These are phyloP conservation scores for Boletellus ananas DNA, from an alignment of 768 basidiomycete genomes.

Conservation along the genomic window DNA sequence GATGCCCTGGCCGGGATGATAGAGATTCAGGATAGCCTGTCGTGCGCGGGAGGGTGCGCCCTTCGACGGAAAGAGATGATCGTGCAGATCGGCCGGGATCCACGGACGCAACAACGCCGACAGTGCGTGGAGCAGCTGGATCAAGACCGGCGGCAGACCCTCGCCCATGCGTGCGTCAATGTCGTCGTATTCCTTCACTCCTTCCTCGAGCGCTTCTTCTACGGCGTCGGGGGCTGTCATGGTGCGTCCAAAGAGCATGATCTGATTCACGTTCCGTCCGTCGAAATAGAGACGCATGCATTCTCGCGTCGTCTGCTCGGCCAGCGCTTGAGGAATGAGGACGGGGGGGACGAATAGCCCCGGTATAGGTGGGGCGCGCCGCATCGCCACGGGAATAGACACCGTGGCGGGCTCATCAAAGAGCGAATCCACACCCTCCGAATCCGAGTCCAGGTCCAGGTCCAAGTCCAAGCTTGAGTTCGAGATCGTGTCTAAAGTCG, in stretches of 20 bases:
- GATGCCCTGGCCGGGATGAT: constrained; percentile 87
- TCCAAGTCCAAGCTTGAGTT: constrained; percentile 10
- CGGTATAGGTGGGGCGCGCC: constrained; percentile 51
- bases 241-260: constrained; percentile 78
- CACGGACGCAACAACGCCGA: constrained; percentile 44
- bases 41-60: constrained; percentile 46
- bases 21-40: constrained; percentile 89
- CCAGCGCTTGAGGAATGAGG: constrained; percentile 48
- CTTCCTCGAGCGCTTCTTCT: neutral
- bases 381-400: constrained; percentile 22
- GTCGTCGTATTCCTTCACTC: neutral
- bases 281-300: constrained; percentile 59
- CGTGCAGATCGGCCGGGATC: constrained; percentile 48
- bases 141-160: constrained; percentile 56
- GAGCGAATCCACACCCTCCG: constrained; percentile 40
- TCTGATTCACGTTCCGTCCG: constrained; percentile 58
- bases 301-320: constrained; percentile 43
- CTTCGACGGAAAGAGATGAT: constrained; percentile 56
- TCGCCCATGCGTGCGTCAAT: constrained; percentile 24
- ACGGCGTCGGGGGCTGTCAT: constrained; percentile 7
- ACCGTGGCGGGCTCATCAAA: constrained; percentile 42
- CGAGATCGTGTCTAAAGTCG: neutral
- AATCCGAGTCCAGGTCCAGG: constrained; percentile 14
- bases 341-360: constrained; percentile 61
- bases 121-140: constrained; percentile 49